Percentiles rank a stretch among this genome's conserved stretches.
These are phyloP conservation scores for Penicillium sp. DNA, from an alignment of 2,329 filamentous ascomycete genomes.

Conservation along the genomic window DNA sequence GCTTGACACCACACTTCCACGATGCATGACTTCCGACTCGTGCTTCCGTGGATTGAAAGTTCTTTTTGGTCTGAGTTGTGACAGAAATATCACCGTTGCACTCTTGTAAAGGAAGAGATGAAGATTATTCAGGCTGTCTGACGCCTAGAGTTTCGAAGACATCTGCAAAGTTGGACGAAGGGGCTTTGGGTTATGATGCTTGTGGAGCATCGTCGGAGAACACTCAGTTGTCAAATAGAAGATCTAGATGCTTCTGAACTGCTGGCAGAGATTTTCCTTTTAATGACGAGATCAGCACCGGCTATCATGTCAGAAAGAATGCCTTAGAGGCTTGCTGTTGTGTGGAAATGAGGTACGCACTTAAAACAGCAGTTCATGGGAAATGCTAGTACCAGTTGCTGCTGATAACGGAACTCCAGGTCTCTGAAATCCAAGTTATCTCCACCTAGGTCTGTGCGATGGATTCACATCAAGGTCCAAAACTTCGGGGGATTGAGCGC, in stretches of 20 bases:
- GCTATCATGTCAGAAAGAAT: not conserved
- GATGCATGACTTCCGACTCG: slow-evolving; percentile 39
- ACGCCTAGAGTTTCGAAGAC: slow-evolving; percentile 40
- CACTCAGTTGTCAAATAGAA: slow-evolving; percentile 29
- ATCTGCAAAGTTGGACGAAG: slow-evolving; percentile 37
- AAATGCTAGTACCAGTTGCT: too few relatives aligned
- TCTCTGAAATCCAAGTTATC: too few relatives aligned
- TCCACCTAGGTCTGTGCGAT: too few relatives aligned
- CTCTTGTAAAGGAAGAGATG: slow-evolving; percentile 29
- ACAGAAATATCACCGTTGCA: slow-evolving; percentile 26
- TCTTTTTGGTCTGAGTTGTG: slow-evolving; percentile 30
- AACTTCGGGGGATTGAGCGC: too few relatives aligned
- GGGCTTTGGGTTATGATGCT: slow-evolving; percentile 30
- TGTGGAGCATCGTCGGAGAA: slow-evolving; percentile 39
- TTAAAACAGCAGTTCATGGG: too few relatives aligned
- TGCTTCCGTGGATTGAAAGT: slow-evolving; percentile 25
- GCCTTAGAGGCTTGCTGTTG: too few relatives aligned
- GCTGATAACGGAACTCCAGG: too few relatives aligned
- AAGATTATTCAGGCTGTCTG: slow-evolving; percentile 35
- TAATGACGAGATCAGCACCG: slow-evolving; percentile 9
- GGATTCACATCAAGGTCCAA: too few relatives aligned
- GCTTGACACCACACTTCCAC: slow-evolving; percentile 34
- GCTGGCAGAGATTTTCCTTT: not conserved
- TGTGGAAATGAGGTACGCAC: too few relatives aligned
- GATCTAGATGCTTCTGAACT: slow-evolving; percentile 2